Evolutionary conservation across 768 basidiomycete species (phyloP), one percentile per base, ranked within the genome.

Genomic region (Podaxis sp.): DNA sequence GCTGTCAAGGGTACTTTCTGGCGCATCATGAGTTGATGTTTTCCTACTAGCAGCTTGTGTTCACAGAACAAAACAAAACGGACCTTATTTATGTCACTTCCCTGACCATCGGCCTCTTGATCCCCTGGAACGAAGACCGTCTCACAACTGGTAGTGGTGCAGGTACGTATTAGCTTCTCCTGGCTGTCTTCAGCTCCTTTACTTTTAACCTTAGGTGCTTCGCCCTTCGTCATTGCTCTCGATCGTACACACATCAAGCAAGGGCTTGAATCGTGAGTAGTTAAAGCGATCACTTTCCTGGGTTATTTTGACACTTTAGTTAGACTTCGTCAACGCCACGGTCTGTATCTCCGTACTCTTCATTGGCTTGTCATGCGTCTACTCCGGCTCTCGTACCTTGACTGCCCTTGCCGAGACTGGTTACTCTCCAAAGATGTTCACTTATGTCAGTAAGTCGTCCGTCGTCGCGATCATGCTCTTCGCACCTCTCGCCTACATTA

Each of bases 1-100:
- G 78, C 79, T 40, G 77, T 80, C 35, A 79, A 79, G 70, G 77
- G 77, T 38, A 79, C 77, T 2, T 78, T 80, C 69, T 79, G 78
- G 78, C 79, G 77, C 67, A 75, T 80, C 47, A 76, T 77, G 62
- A 63, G 74, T 67, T 1, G 54, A 2, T 4, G 18, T 18, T 38
- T 11, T 5, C 21, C 47, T n/a, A 37, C 7, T n/a, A 21, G 11
- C 4, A 23, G 2, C 10, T 48, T 5, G 10, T 27, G 7, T 5
- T 48, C 3, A 48, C 47, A 23, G 3, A 48, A 9, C 35, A 57
- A 28, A 16, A 1, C 50, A 25, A 61, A 6, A 3, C 50, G 77
- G 76, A 79, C 79, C 37, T 80, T 54, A 79, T 80, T 64, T 80
- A 78, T 66, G 66, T 80, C 51, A 72, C 71, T 3, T 77, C 79